Conservation (phyloP, 306 rosid species). For the Begonia masoniana region DNA sequence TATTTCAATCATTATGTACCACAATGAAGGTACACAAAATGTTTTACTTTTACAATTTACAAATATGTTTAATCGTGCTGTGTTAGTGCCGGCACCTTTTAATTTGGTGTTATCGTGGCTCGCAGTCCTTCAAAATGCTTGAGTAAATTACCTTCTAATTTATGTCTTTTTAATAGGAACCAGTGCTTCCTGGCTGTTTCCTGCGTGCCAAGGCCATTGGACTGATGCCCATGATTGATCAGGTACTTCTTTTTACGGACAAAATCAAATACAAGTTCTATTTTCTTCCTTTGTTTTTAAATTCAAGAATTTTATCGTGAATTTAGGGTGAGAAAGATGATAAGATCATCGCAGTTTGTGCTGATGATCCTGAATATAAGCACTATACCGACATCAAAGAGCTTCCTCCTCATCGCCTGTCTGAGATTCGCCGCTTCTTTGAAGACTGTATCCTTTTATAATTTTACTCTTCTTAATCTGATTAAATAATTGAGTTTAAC, state of each 20-base stretch:
- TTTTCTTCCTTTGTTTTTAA: neutral
- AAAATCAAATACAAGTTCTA: neutral
- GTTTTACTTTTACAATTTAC: neutral
- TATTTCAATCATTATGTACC: neutral
- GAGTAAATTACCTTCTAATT: neutral
- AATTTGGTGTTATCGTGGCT: neutral
- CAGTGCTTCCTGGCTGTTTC: constrained; percentile 92
- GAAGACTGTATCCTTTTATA: constrained; percentile 82
- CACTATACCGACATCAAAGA: constrained; percentile 66
- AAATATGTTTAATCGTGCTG: neutral
- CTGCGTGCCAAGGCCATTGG: constrained; percentile 89
- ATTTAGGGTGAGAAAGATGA: constrained; percentile 93
- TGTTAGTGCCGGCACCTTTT: constrained; percentile 1
- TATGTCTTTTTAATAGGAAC: constrained; percentile 49
- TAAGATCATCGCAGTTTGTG: constrained; percentile 94
- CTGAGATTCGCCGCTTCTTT: constrained; percentile 88
- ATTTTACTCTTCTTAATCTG: no score
- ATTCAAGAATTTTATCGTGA: neutral
- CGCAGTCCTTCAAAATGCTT: no score
- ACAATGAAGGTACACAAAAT: neutral
- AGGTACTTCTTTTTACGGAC: constrained; percentile 33
- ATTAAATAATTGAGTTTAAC: no score
- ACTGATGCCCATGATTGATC: constrained; percentile 98
- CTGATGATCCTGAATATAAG: constrained; percentile 91
- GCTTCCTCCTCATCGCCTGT: constrained; percentile 89